Conservation (phyloP, 192 early-diverging fungal genomes). For the Neocallimastix lanati region DNA sequence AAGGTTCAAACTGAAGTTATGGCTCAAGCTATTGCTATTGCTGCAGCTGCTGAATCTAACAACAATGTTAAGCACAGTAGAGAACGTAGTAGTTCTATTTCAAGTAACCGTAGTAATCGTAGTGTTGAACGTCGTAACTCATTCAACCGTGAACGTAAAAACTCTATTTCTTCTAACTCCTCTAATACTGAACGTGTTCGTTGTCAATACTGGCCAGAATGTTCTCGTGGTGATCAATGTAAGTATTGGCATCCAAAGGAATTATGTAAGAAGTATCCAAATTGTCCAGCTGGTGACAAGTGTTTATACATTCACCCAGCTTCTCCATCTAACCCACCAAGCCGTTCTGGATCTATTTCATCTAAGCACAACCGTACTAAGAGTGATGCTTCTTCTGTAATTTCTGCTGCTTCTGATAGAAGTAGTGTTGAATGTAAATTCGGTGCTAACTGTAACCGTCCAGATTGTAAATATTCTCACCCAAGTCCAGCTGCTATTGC, state of each 20-base stretch:
- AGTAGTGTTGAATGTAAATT: slow-evolving; percentile 8
- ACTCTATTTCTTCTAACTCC: background rate
- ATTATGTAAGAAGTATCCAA: background rate
- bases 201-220: background rate
- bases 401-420: background rate
- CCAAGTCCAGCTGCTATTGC: slow-evolving; percentile 16
- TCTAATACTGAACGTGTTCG: background rate
- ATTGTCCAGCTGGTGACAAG: background rate
- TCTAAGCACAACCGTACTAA: background rate
- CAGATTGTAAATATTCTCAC: slow-evolving; percentile 17
- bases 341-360: background rate
- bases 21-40: background rate
- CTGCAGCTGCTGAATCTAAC: background rate
- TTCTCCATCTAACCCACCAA: background rate
- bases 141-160: background rate
- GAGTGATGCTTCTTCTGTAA: background rate
- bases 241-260: background rate
- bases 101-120: background rate
- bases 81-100: background rate
- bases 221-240: background rate
- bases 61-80: background rate
- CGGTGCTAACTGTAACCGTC: slow-evolving; percentile 10
- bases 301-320: background rate
- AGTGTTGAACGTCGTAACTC: background rate
- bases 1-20: background rate